phyloP scores from a whole-genome alignment of 768 basidiomycete genomes.

The Russula griseocarnosa region DNA sequence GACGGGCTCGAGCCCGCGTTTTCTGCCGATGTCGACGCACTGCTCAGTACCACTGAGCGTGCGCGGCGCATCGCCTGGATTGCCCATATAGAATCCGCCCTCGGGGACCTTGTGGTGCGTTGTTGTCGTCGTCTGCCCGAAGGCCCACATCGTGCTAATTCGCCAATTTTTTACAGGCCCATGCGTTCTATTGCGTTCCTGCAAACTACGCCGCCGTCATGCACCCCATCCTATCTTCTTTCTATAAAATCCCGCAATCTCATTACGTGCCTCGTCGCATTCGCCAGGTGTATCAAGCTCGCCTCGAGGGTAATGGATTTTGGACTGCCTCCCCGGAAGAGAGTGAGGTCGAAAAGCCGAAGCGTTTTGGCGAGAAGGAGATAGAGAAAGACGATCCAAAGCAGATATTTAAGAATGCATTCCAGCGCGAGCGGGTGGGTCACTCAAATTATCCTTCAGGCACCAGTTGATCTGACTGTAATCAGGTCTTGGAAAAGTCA shows the following conservation, averaged over 20 bases:
- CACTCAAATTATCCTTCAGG: background rate
- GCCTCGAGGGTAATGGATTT: constrained; percentile 59
- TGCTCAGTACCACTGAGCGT: constrained; percentile 44
- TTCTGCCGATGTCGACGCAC: constrained; percentile 46
- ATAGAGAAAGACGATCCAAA: constrained; percentile 34
- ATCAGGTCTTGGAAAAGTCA: constrained; percentile 58
- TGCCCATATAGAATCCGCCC: constrained; percentile 58
- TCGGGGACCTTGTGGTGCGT: constrained; percentile 72
- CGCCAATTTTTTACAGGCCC: constrained; percentile 42
- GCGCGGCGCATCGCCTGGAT: constrained; percentile 59
- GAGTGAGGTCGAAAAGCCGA: constrained; percentile 44
- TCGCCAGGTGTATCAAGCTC: constrained; percentile 50
- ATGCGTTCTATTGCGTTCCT: constrained; percentile 57
- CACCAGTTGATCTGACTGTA: background rate
- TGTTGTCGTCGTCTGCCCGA: background rate
- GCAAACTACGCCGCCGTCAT: constrained; percentile 61
- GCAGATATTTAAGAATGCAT: constrained; percentile 48
- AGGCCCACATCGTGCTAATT: constrained; percentile 11
- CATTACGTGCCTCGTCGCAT: constrained; percentile 70
- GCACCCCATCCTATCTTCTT: constrained; percentile 48
- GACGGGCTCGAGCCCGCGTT: constrained; percentile 20
- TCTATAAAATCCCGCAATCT: constrained; percentile 63
- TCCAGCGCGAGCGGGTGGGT: constrained; percentile 61
- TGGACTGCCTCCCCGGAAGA: constrained; percentile 48
- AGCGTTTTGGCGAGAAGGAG: constrained; percentile 33